Percentiles rank a stretch among this genome's conserved stretches.
Conservation (phyloP, 768 basidiomycete species). For the Ramaria rubella region DNA sequence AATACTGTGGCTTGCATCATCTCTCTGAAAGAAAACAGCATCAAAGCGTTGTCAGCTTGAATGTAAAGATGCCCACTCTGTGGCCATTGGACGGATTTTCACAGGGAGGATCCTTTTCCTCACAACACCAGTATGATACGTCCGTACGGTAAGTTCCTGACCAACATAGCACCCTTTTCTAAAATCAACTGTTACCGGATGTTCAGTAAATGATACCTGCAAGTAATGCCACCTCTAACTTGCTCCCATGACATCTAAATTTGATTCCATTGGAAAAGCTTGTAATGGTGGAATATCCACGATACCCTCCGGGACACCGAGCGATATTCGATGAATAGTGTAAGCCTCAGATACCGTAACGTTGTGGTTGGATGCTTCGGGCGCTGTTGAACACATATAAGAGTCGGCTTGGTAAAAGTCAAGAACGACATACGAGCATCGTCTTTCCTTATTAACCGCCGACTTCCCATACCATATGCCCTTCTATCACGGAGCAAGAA, state of each 20-base stretch:
- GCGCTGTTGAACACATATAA: slow-evolving; percentile 33
- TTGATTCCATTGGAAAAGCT: slow-evolving; percentile 90
- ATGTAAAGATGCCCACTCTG: neutral
- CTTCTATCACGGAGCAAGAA: slow-evolving; percentile 52
- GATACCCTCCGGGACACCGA: slow-evolving; percentile 84
- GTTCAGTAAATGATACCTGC: slow-evolving; percentile 6
- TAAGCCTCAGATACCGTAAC: slow-evolving; percentile 50
- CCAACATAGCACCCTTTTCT: slow-evolving; percentile 98
- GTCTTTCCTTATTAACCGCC: slow-evolving; percentile 65
- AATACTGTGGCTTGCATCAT: neutral
- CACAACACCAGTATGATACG: slow-evolving; percentile 88
- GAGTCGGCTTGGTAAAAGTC: slow-evolving; percentile 5
- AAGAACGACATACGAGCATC: slow-evolving; percentile 54
- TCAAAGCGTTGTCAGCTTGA: too few species aligned
- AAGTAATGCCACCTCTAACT: slow-evolving; percentile 41
- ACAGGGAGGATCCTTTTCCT: slow-evolving; percentile 88
- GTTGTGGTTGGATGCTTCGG: slow-evolving; percentile 51
- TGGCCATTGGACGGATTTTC: slow-evolving; percentile 38
- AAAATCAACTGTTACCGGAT: slow-evolving; percentile 68
- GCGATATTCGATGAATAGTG: slow-evolving; percentile 67
- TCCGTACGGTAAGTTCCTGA: slow-evolving; percentile 94
- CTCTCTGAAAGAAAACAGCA: too few species aligned
- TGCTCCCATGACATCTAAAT: slow-evolving; percentile 91
- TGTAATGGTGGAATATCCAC: slow-evolving; percentile 69
- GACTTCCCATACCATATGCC: slow-evolving; percentile 71